phyloP scores from a whole-genome alignment of 257 asterid species.

The Osmanthus fragrans region DNA sequence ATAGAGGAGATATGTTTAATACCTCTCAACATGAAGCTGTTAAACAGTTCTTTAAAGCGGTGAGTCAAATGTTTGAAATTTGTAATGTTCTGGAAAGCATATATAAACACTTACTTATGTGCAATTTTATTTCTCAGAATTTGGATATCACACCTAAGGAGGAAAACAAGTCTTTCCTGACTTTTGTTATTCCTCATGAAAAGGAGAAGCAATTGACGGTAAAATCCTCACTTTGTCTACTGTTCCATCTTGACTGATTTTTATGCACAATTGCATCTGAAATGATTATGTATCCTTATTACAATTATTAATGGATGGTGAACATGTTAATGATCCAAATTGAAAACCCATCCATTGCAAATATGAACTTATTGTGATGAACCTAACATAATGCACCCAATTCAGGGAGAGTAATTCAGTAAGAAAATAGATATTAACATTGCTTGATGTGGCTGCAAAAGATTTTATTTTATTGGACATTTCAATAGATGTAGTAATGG shows the following conservation, averaged over 20 bases:
- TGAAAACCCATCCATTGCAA: not conserved
- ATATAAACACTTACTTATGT: conserved; percentile 8
- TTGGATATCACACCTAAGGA: conserved; percentile 77
- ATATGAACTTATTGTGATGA: not conserved
- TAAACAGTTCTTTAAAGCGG: conserved; percentile 71
- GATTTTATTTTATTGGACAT: not conserved
- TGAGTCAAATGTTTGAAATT: conserved; percentile 38
- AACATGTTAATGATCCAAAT: no score
- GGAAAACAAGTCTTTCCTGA: conserved; percentile 76
- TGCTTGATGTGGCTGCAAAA: not conserved
- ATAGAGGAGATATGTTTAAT: conserved; percentile 35
- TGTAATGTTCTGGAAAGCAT: not conserved
- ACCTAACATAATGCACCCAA: not conserved
- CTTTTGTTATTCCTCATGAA: conserved; percentile 86
- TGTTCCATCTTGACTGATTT: not conserved
- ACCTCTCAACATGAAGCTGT: conserved; percentile 56
- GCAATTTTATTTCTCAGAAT: conserved; percentile 42
- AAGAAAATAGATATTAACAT: not conserved
- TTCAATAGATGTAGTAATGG: not conserved
- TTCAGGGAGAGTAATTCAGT: not conserved
- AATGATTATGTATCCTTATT: not conserved
- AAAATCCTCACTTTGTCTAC: conserved; percentile 16
- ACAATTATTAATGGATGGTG: not conserved
- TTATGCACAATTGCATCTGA: not conserved
- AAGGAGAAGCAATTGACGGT: conserved; percentile 85